A percentile compares a stretch with the other conserved stretches of the same genome.
phyloP scores from a whole-genome alignment of 139 green algal species.

The Coelastrella sp. region DNA sequence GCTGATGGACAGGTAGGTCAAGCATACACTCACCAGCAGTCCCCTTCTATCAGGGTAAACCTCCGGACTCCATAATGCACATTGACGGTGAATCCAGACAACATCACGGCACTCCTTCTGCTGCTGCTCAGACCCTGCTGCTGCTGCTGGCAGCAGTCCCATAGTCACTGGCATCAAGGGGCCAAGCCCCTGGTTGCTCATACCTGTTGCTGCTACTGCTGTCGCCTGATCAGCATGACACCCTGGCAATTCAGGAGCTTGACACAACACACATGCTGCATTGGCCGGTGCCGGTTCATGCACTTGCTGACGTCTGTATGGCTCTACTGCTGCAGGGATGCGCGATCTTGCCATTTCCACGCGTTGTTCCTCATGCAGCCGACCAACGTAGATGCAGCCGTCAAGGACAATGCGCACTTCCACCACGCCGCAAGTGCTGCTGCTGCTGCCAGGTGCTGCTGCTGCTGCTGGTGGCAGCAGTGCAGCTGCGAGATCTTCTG shows the following conservation, averaged over 20 bases:
- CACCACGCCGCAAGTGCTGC: neutral
- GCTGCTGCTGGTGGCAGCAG: neutral
- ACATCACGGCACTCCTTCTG: neutral
- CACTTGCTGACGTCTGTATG: neutral
- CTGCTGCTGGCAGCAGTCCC: constrained; percentile 15
- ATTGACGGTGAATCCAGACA: constrained; percentile 78
- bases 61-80: constrained; percentile 69
- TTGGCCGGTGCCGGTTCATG: neutral
- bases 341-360: neutral
- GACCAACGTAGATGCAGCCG: constrained; percentile 30
- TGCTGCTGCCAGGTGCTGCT: too few relatives aligned
- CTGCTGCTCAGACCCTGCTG: neutral
- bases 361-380: neutral
- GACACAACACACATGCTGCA: constrained; percentile 15
- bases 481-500: neutral
- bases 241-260: neutral
- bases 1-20: too few relatives aligned
- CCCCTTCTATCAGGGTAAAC: constrained; percentile 1
- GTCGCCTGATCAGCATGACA: constrained; percentile 27
- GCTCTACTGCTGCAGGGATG: neutral
- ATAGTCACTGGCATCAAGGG: constrained; percentile 50
- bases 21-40: constrained; percentile 30
- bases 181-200: constrained; percentile 44
- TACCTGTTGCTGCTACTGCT: neutral
- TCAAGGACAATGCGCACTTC: constrained; percentile 42